Evolutionary conservation across 306 rosid species (phyloP).

Genomic region (Casuarina glauca): DNA sequence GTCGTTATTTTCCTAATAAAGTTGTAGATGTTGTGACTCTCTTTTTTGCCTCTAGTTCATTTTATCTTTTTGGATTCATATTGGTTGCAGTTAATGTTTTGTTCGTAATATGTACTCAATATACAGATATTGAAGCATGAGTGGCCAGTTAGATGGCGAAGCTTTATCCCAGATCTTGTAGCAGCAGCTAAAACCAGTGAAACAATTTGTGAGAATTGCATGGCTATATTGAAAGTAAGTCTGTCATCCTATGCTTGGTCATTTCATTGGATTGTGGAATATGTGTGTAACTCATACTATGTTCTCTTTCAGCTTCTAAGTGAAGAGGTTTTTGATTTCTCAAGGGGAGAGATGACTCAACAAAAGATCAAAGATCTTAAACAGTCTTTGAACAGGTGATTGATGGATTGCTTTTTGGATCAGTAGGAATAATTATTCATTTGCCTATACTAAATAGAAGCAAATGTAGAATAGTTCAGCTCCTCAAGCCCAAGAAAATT

Average conservation of each 20-base stretch:
- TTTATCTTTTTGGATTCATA: background rate
- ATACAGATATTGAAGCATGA: constrained; percentile 94
- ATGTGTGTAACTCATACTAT: constrained; percentile 1
- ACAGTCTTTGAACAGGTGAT: constrained; percentile 75
- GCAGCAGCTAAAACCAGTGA: constrained; percentile 91
- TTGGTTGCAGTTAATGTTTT: background rate
- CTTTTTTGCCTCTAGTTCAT: background rate
- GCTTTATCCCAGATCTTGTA: constrained; percentile 95
- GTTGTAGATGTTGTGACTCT: background rate
- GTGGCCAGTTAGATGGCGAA: constrained; percentile 94
- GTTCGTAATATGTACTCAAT: constrained; percentile 11
- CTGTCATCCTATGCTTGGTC: background rate
- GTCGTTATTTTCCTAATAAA: background rate
- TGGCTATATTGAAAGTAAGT: constrained; percentile 87
- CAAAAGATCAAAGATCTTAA: constrained; percentile 64
- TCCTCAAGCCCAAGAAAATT: too few species aligned
- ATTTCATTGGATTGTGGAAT: background rate
- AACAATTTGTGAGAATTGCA: constrained; percentile 95
- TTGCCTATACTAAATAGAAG: too few species aligned
- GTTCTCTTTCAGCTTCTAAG: constrained; percentile 53
- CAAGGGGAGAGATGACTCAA: constrained; percentile 75
- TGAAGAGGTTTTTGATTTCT: constrained; percentile 71
- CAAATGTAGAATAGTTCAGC: background rate
- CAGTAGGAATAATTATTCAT: background rate
- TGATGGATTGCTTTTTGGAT: constrained; percentile 21